Base-by-base conservation (phyloP, 192 early-diverging fungal genomes). In the Coemansia sp. region DNA sequence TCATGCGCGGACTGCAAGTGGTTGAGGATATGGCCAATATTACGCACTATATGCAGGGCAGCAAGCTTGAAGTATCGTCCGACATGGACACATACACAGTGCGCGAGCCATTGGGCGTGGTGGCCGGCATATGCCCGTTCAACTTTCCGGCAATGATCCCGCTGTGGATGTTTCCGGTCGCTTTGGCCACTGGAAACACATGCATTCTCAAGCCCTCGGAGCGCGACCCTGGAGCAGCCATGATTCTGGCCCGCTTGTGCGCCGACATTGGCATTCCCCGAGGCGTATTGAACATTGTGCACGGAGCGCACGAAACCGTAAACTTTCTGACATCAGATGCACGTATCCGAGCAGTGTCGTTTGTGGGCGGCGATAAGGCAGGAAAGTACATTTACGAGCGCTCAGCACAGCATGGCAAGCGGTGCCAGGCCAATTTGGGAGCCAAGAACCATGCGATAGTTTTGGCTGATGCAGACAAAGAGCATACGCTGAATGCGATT, bases 381-480 rank as follows among this genome's bases (percentile, higher is more conserved):
- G 95, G 95, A 50, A 85, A 91, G 66, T 85, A 95, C 80, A 96
- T 98, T 45, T 91, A 93, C 72, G 85, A 85, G 37, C 90, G 96
- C 48, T 90, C 93, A 6, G 88, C 90, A 60, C 82, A 79, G 67
- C 90, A 94, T 66, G 96, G 96, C 65, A 96, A 98, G 84, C 89
- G 96, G 62, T 94, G 96, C 38, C 96, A 98, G 82, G 92, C 94
- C 19, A 98, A 98, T 77, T 77, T 98, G 73, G 94, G 93, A 21
- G 94, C 94, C 69, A 98, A 98, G 87, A 98, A 98, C 87, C 96
- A 98, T 75, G 96, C 93, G 35, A 89, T 98, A 6, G 86, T 98
- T 53, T 76, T 98, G 82, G 89, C 93, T 12, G 96, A 98, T 64
- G 93, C 94, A 56, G 92, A 94, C 85, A 94, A 92, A 84, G 93